Percentiles rank a stretch among this genome's conserved stretches.
These are phyloP conservation scores for Ramalina peruviana DNA, from an alignment of 495 filamentous ascomycete species.

Conservation along the genomic window DNA sequence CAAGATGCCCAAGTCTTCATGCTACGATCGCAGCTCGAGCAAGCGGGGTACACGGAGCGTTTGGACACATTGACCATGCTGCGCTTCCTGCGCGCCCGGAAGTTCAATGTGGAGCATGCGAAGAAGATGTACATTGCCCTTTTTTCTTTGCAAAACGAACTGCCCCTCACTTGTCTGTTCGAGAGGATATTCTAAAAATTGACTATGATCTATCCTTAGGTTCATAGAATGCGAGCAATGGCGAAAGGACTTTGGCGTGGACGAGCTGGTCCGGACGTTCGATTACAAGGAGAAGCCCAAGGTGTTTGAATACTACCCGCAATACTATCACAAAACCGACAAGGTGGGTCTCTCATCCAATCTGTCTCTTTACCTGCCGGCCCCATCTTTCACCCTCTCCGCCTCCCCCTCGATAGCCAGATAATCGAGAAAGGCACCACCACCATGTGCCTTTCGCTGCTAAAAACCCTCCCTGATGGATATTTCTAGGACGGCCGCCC, in stretches of 20 bases:
- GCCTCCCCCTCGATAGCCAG: background rate
- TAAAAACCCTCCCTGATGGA: no score
- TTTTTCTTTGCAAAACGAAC: background rate
- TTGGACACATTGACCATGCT: conserved; percentile 86
- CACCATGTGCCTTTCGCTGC: no score
- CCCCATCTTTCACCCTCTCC: background rate
- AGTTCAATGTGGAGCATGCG: conserved; percentile 74
- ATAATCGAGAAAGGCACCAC: no score
- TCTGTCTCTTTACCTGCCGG: no score
- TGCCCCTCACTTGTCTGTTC: background rate
- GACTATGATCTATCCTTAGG: conserved; percentile 41
- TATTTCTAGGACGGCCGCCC: conserved; percentile 72
- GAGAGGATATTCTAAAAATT: conserved; percentile 3
- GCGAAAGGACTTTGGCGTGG: conserved; percentile 77
- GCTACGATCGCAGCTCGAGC: conserved; percentile 71
- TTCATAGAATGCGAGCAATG: conserved; percentile 85
- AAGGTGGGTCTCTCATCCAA: conserved; percentile 53
- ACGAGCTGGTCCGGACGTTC: conserved; percentile 67
- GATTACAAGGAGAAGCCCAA: conserved; percentile 77
- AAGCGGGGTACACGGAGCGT: conserved; percentile 66
- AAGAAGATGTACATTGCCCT: conserved; percentile 64
- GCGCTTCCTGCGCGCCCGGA: conserved; percentile 83
- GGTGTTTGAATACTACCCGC: conserved; percentile 87
- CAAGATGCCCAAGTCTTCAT: conserved; percentile 86
- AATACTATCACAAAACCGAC: conserved; percentile 99